Conservation (phyloP, 192 early-diverging fungal species). For the Backusella macrospora region DNA sequence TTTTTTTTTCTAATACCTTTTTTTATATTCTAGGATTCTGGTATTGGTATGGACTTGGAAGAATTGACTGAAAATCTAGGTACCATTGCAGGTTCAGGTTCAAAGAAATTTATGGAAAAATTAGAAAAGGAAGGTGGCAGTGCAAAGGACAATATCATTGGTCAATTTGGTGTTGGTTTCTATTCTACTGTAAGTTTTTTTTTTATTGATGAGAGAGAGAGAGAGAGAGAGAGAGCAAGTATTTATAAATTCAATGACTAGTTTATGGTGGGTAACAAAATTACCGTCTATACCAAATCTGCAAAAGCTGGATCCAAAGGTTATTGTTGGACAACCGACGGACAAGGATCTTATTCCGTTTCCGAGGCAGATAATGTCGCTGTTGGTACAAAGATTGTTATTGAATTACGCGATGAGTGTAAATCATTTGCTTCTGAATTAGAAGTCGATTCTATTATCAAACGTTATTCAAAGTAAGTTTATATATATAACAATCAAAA, state of each 20-base stretch:
- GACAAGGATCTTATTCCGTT: constrained; percentile 74
- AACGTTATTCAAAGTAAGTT: constrained; percentile 63
- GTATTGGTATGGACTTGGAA: constrained; percentile 81
- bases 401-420: constrained; percentile 75
- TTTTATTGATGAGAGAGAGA: background rate
- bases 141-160: constrained; percentile 73
- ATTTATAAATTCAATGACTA: constrained; percentile 40
- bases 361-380: constrained; percentile 79
- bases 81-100: constrained; percentile 86
- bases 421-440: constrained; percentile 57
- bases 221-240: background rate
- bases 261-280: constrained; percentile 80
- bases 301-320: constrained; percentile 64
- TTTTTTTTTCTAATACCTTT: constrained; percentile 54
- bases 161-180: constrained; percentile 86
- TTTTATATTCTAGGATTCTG: constrained; percentile 57
- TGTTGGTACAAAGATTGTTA: constrained; percentile 81
- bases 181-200: constrained; percentile 46
- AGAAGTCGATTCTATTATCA: constrained; percentile 58
- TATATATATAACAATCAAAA: background rate
- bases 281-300: constrained; percentile 75
- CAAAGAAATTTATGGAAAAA: constrained; percentile 75
- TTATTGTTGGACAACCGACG: constrained; percentile 80
- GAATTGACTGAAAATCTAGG: constrained; percentile 78
- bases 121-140: constrained; percentile 41